Conservation (phyloP, 2,329 filamentous ascomycete genomes). For the Huntiella moniliformis region DNA sequence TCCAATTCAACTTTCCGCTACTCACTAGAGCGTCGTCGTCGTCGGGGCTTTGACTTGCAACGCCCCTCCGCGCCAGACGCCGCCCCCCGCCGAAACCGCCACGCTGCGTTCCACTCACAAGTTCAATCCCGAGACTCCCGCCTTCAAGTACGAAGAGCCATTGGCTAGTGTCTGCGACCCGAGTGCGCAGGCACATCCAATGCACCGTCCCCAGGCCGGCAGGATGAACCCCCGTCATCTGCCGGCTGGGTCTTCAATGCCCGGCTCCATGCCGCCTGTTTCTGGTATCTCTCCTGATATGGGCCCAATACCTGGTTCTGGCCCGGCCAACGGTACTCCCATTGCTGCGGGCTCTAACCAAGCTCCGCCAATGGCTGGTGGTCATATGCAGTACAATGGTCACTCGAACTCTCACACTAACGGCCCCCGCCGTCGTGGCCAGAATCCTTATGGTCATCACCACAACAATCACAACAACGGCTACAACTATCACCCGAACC, state of each 20-base stretch:
- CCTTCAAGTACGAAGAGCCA: conserved; percentile 8
- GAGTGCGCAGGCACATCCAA: conserved; percentile 12
- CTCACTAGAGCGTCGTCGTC: background rate
- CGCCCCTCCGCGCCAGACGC: conserved; percentile 6
- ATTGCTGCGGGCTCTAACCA: conserved; percentile 5
- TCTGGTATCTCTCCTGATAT: conserved; percentile 8
- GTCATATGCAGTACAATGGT: conserved; percentile 11
- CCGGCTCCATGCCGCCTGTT: conserved; percentile 19
- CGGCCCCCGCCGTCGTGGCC: conserved; percentile 19
- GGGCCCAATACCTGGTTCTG: conserved; percentile 4
- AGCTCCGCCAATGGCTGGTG: background rate
- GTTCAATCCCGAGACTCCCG: conserved; percentile 11
- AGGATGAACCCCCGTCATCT: conserved; percentile 63
- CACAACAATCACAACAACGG: conserved; percentile 16
- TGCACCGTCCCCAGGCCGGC: conserved; percentile 38
- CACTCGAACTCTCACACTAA: conserved; percentile 5
- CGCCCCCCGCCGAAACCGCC: conserved; percentile 4
- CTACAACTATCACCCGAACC: conserved; percentile 16
- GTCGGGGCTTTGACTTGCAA: conserved; percentile 9
- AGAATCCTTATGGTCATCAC: conserved; percentile 20
- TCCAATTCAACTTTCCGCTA: too few species aligned
- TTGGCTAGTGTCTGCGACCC: conserved; percentile 12
- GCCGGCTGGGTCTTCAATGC: conserved; percentile 54
- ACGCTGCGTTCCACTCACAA: conserved; percentile 11
- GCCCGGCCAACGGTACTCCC: conserved; percentile 13